Evolutionary conservation across 108 stramenopile genomes (phyloP).

Genomic region (Cyclotella choctawhatcheeana): DNA sequence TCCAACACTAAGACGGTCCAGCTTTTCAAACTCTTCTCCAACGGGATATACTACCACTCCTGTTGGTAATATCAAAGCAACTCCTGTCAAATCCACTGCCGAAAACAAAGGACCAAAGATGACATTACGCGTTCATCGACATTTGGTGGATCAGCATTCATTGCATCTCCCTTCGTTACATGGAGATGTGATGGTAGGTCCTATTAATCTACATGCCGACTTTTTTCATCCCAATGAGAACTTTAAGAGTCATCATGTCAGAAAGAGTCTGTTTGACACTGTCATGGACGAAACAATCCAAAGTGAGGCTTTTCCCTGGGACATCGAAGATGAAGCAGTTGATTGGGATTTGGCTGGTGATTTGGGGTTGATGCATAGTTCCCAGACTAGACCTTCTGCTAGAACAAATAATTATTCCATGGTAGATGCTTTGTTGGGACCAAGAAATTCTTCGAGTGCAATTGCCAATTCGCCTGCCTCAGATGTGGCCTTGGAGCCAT

Average conservation of each 20-base stretch:
- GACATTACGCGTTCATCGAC: slow-evolving; percentile 68
- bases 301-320: too few relatives aligned
- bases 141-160: slow-evolving; percentile 80
- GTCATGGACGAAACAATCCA: not conserved
- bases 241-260: too few relatives aligned
- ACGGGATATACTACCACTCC: not conserved
- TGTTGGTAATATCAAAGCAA: too few relatives aligned
- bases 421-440: too few relatives aligned
- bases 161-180: slow-evolving; percentile 50
- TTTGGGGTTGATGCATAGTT: slow-evolving; percentile 3
- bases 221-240: slow-evolving; percentile 76
- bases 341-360: slow-evolving; percentile 9
- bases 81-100: too few relatives aligned
- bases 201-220: slow-evolving; percentile 69
- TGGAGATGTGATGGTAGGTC: slow-evolving; percentile 56
- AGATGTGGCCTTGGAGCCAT: slow-evolving; percentile 61
- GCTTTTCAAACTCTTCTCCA: not conserved
- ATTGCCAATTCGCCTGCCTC: slow-evolving; percentile 34
- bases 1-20: not conserved
- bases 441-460: too few relatives aligned
- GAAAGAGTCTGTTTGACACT: not conserved
- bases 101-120: slow-evolving; percentile 63
- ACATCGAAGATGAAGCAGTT: not conserved
- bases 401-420: not conserved
- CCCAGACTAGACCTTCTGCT: too few relatives aligned